Evolutionary conservation across 2,329 filamentous ascomycete species (phyloP).

Genomic region (Talaromyces amestolkiae): DNA sequence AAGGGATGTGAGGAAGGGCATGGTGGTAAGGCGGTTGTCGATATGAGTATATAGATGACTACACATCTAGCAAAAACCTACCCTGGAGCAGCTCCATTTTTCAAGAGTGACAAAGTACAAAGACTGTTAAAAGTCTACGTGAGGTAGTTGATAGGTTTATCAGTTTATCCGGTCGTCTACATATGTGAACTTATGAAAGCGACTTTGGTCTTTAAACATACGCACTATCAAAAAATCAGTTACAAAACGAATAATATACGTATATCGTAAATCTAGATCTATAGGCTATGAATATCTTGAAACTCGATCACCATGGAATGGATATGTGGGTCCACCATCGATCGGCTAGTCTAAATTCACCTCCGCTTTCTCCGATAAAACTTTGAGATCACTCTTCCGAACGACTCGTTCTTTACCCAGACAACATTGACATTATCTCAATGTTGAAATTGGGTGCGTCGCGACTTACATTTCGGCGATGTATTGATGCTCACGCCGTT

Average conservation of each 20-base stretch:
- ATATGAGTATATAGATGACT: slow-evolving; percentile 7
- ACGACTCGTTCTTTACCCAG: not conserved
- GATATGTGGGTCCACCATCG: not conserved
- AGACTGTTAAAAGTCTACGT: not conserved
- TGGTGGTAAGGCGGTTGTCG: slow-evolving; percentile 22
- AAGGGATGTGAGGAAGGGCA: slow-evolving; percentile 21
- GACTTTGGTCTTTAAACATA: no score
- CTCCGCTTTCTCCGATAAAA: not conserved
- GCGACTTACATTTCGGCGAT: not conserved
- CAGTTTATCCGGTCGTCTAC: not conserved
- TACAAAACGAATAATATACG: no score
- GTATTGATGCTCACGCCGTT: not conserved
- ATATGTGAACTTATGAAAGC: no score
- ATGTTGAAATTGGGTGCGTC: not conserved
- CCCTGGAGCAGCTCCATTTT: not conserved
- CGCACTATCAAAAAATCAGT: not conserved
- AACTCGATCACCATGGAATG: not conserved
- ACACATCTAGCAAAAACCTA: no score
- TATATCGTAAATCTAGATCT: not conserved
- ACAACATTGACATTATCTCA: not conserved
- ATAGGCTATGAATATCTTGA: not conserved
- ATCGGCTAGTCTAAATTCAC: slow-evolving; percentile 11
- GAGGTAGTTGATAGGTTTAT: not conserved
- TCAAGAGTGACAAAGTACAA: not conserved
- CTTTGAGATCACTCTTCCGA: not conserved